A percentile compares a stretch with the other conserved stretches of the same genome.
Evolutionary conservation across 2,329 filamentous ascomycete species (phyloP).

Genomic region (Neopestalotiopsis clavispora): DNA sequence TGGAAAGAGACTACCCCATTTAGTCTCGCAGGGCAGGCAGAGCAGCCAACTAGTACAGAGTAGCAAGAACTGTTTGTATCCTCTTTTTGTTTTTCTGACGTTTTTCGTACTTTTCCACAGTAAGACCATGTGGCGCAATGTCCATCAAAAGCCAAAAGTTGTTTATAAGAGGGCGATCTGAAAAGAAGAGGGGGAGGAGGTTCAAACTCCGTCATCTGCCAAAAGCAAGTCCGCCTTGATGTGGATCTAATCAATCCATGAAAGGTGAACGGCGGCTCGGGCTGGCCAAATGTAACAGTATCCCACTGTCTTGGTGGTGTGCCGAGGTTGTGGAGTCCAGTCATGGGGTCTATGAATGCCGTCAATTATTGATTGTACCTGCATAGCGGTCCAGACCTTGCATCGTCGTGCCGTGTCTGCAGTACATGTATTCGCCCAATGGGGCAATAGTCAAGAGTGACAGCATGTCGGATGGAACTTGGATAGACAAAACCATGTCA

Average conservation of each 20-base stretch:
- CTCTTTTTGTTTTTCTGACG: not conserved
- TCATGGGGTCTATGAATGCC: not conserved
- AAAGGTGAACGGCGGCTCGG: not conserved
- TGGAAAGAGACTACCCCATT: not conserved
- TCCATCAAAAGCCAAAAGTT: no score
- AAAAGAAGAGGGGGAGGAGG: no score
- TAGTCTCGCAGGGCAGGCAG: no score
- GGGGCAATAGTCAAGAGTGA: not conserved
- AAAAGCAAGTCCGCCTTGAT: not conserved
- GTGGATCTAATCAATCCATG: not conserved
- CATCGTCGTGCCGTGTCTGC: not conserved
- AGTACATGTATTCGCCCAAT: not conserved
- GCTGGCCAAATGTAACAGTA: constrained; percentile 5
- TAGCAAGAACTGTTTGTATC: no score
- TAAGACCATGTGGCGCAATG: no score
- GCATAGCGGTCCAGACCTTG: not conserved
- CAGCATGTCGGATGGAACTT: not conserved
- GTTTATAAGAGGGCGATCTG: no score
- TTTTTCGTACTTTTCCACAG: not conserved
- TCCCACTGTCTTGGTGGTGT: not conserved
- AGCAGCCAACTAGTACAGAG: no score
- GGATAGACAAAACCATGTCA: not conserved
- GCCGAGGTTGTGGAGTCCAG: constrained; percentile 3
- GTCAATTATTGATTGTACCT: not conserved
- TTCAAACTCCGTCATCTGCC: not conserved